These are phyloP conservation scores for Aspergillus haitiensis DNA, from an alignment of 495 filamentous ascomycete genomes.

Conservation along the genomic window DNA sequence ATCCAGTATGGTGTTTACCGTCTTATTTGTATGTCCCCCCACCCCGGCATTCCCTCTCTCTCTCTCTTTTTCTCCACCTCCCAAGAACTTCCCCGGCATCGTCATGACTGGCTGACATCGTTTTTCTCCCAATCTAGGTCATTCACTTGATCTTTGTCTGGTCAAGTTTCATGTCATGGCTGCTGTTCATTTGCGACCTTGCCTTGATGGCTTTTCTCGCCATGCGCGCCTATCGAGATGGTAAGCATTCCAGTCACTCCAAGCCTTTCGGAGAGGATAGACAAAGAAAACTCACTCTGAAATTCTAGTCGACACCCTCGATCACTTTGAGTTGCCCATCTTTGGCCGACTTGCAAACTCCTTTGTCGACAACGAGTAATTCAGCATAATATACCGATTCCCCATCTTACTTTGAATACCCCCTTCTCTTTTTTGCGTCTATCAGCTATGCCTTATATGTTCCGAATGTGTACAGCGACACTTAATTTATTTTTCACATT, in stretches of 20 bases:
- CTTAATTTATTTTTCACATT: not conserved
- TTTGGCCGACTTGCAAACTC: constrained; percentile 76
- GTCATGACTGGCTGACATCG: no score
- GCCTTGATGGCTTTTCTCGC: constrained; percentile 74
- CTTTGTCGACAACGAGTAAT: constrained; percentile 87
- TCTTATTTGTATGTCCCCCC: constrained; percentile 66
- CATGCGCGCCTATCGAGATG: constrained; percentile 80
- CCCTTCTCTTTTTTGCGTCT: not conserved
- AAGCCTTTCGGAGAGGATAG: not conserved
- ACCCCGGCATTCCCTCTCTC: not conserved
- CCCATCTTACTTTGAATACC: constrained; percentile 70
- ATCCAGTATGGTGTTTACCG: constrained; percentile 80
- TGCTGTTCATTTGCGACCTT: constrained; percentile 74
- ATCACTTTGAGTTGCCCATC: constrained; percentile 89
- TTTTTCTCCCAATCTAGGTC: constrained; percentile 37
- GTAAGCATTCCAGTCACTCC: constrained; percentile 40
- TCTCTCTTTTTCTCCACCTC: not conserved
- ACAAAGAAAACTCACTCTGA: not conserved
- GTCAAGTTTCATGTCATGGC: constrained; percentile 79
- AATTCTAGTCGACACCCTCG: constrained; percentile 72
- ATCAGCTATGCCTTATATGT: no score
- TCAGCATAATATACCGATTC: constrained; percentile 35
- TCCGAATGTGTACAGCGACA: not conserved
- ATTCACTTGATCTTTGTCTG: constrained; percentile 84
- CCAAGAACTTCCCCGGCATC: no score